phyloP scores from a whole-genome alignment of 179 eudicot species.

The Silene coronaria region DNA sequence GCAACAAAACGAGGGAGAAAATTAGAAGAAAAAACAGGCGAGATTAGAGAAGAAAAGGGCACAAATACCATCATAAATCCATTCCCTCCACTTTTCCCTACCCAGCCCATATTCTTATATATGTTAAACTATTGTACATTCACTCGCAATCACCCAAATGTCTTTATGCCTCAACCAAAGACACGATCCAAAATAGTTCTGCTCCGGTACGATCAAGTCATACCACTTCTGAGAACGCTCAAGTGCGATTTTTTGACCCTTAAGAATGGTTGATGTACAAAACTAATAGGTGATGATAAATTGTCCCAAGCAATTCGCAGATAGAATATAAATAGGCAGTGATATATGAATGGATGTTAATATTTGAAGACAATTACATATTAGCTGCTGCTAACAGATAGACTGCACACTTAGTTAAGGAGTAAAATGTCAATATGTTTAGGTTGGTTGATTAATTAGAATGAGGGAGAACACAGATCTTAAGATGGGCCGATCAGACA shows the following conservation, averaged over 20 bases:
- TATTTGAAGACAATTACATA: background rate
- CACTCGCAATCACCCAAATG: conserved; percentile 6
- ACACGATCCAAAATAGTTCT: background rate
- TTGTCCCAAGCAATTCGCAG: background rate
- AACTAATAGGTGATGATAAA: background rate
- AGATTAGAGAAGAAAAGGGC: background rate
- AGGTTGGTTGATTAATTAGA: background rate
- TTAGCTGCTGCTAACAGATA: background rate
- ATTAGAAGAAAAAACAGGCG: background rate
- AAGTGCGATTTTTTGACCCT: background rate
- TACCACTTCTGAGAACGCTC: background rate
- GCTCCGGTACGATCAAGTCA: background rate
- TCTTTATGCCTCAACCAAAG: background rate
- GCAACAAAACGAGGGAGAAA: background rate
- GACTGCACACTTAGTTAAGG: background rate
- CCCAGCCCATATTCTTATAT: background rate
- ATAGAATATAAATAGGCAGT: background rate
- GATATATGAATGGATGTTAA: background rate
- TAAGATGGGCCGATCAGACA: background rate
- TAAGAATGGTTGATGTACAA: background rate
- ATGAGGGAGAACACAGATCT: background rate
- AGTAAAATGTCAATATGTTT: background rate
- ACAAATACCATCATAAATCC: background rate
- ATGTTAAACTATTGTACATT: background rate
- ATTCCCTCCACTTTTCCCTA: background rate